Conservation (phyloP, 2,329 filamentous ascomycete genomes). For the Pyricularia grisea region DNA sequence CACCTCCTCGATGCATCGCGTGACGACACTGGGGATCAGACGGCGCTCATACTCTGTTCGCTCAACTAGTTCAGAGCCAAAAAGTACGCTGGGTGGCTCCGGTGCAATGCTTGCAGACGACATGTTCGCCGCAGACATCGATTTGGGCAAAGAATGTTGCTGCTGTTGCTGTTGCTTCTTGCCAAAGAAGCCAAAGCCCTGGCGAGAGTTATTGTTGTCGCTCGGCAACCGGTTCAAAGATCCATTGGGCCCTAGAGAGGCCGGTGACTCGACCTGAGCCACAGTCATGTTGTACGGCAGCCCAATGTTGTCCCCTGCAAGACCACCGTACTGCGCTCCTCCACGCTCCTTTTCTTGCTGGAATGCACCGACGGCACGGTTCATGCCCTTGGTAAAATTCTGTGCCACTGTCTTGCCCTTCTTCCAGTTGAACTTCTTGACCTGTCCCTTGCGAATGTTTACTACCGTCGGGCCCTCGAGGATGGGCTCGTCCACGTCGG, state of each 20-base stretch:
- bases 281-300: constrained; percentile 64
- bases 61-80: constrained; percentile 81
- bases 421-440: constrained; percentile 98
- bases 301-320: constrained; percentile 55
- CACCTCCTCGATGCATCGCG: constrained; percentile 91
- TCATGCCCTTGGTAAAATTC: constrained; percentile 88
- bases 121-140: constrained; percentile 32
- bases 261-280: constrained; percentile 39
- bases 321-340: constrained; percentile 32
- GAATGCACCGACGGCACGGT: constrained; percentile 76
- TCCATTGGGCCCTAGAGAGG: constrained; percentile 11
- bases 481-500: constrained; percentile 57
- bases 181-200: constrained; percentile 64
- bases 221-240: constrained; percentile 16
- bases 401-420: constrained; percentile 93
- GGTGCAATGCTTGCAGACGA: constrained; percentile 23
- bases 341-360: constrained; percentile 48
- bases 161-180: constrained; percentile 32
- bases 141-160: constrained; percentile 36
- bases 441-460: constrained; percentile 87
- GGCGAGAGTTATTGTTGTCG: constrained; percentile 19
- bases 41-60: constrained; percentile 82
- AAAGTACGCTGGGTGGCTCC: constrained; percentile 55
- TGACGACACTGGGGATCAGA: constrained; percentile 83
- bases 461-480: constrained; percentile 84